Base-by-base conservation (phyloP, 805 yeast species). In the Yamadazyma tumulicola region DNA sequence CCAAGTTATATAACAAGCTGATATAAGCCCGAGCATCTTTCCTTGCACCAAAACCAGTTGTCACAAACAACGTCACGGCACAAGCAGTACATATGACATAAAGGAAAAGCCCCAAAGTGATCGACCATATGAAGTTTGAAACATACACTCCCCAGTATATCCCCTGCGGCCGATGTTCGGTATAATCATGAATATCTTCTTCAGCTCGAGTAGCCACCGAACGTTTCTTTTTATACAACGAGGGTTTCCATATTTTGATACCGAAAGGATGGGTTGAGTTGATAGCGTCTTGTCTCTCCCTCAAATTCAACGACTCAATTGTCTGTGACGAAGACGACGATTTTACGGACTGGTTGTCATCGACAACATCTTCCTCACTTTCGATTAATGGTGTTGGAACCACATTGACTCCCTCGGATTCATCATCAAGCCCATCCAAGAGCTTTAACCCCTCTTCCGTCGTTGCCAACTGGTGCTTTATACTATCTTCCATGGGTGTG, bases 161-260 rank as follows among this genome's bases (percentile, higher is more conserved):
- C 46, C 45, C 64, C 48, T 54, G 43, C 3, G 66, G 60, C 29
- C 34, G 35, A 7, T 33, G 36, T 31, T 40, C 41, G 34, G 68
- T 71, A 12, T 80, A 75, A 30, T 87, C 89, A 58, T 91, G 97
- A 46, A 93, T 86, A 67, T 93, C 98, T 42, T 84, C 84, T 40
- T 86, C 95, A 2, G 97, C 97, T 39, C 86, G 81, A 26, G 79
- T 72, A 47, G 93, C 93, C 20, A 93, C 97, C 4, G 96, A 85
- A 51, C 98, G 79, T 39, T 75, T 74, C 58, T 93, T 93, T 57
- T 93, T 93, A 62, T 93, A 93, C 37, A 93, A 67, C 2, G 97
- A 96, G 1, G 98, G 98, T 54, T 93, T 93, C 98, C 98, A 93
- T 49, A 93, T 86, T 57, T 96, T 82, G 29, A 93, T 91, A 72